phyloP scores from a whole-genome alignment of 1,284 basidiomycete species.

The Caloboletus inedulis region DNA sequence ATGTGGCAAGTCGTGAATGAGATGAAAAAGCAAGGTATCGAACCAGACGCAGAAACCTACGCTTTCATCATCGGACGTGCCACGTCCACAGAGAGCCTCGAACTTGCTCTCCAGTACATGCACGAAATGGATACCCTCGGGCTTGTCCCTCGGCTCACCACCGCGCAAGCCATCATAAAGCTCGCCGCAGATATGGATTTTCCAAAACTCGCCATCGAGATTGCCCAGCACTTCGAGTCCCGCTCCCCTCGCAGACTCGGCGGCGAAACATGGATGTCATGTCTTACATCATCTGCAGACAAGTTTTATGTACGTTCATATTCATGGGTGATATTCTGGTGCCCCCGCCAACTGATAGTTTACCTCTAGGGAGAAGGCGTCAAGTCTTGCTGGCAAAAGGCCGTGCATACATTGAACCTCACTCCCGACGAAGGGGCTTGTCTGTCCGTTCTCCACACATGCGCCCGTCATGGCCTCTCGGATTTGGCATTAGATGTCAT shows the following conservation, averaged over 20 bases:
- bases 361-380: conserved; percentile 61
- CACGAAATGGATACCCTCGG: conserved; percentile 47
- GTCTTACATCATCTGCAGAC: conserved; percentile 56
- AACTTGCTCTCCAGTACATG: conserved; percentile 57
- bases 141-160: conserved; percentile 47
- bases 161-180: conserved; percentile 48
- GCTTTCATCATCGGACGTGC: conserved; percentile 51
- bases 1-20: conserved; percentile 36
- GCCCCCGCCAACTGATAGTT: conserved; percentile 6
- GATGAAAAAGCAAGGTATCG: conserved; percentile 50
- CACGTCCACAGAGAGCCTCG: conserved; percentile 49
- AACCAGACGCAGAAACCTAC: conserved; percentile 53
- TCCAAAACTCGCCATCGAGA: conserved; percentile 65
- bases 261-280: conserved; percentile 54
- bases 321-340: neutral
- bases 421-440: conserved; percentile 75
- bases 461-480: conserved; percentile 66
- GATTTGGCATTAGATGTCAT: conserved; percentile 67
- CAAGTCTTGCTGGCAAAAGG: conserved; percentile 57
- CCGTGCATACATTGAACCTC: conserved; percentile 50
- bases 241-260: conserved; percentile 51
- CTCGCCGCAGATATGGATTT: conserved; percentile 48
- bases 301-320: conserved; percentile 55
- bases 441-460: conserved; percentile 65
- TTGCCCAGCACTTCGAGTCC: conserved; percentile 58